phyloP scores from a whole-genome alignment of 768 basidiomycete genomes.

The Basidioascus undulatus region DNA sequence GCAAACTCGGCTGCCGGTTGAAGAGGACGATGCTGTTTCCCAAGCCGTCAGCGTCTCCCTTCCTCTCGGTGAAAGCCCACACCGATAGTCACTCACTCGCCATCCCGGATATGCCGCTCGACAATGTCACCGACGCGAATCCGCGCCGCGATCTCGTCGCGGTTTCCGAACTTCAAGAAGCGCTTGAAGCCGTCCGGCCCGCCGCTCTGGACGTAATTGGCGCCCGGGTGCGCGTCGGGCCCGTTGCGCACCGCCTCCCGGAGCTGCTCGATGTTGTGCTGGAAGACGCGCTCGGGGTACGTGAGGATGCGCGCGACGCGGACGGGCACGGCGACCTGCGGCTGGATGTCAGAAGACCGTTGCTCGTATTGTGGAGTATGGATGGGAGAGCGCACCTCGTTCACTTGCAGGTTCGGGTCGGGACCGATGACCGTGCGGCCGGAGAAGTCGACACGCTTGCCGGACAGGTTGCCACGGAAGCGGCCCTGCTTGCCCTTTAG shows the following conservation, averaged over 20 bases:
- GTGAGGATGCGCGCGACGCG: constrained; percentile 85
- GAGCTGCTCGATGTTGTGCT: constrained; percentile 60
- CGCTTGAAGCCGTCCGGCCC: constrained; percentile 52
- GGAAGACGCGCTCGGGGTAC: constrained; percentile 83
- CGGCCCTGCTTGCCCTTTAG: constrained; percentile 98
- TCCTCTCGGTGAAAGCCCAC: too few species aligned
- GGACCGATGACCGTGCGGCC: constrained; percentile 96
- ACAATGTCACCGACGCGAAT: constrained; percentile 73
- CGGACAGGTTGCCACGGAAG: constrained; percentile 90
- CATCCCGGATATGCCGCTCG: constrained; percentile 81
- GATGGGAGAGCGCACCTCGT: constrained; percentile 37
- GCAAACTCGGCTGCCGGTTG: constrained; percentile 94
- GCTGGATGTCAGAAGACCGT: too few species aligned
- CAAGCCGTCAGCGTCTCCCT: background rate
- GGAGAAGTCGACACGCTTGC: constrained; percentile 97
- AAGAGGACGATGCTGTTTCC: constrained; percentile 52
- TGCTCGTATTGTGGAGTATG: background rate
- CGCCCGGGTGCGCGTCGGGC: constrained; percentile 73
- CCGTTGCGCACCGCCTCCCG: constrained; percentile 65
- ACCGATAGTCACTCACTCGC: constrained; percentile 33
- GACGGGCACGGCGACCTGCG: constrained; percentile 64
- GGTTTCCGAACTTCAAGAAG: constrained; percentile 66
- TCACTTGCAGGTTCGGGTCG: constrained; percentile 93
- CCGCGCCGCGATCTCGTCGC: constrained; percentile 52
- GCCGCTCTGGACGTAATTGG: constrained; percentile 71